Evolutionary conservation across 163 green algal species (phyloP).

Genomic region (Coccomyxa subellipsoidea): DNA sequence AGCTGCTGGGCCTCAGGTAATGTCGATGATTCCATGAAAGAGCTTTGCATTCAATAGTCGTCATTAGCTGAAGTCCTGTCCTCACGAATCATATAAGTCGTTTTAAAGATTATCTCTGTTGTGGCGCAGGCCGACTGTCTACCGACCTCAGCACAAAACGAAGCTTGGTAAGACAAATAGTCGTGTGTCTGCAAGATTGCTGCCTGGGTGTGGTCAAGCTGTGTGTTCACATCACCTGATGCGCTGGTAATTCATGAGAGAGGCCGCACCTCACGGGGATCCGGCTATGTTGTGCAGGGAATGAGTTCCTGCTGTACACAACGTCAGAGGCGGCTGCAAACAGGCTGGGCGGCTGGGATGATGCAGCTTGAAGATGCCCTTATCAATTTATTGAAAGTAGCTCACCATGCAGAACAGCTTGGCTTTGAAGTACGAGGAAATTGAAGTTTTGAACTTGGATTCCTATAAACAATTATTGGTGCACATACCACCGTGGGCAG

Average conservation of each 20-base stretch:
- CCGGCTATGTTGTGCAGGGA: slow-evolving; percentile 18
- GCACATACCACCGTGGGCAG: no score
- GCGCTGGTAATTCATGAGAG: no score
- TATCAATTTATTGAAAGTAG: no score
- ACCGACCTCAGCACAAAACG: slow-evolving; percentile 43
- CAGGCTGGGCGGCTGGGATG: slow-evolving; percentile 12
- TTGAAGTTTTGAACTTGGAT: no score
- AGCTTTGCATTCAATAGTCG: neutral
- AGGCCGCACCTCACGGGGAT: no score
- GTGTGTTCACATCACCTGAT: neutral
- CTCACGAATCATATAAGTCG: no score
- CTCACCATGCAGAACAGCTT: no score
- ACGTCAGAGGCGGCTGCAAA: slow-evolving; percentile 4
- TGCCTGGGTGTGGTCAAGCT: neutral
- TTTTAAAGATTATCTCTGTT: neutral
- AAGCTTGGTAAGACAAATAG: slow-evolving; percentile 32
- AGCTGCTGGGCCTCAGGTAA: slow-evolving; percentile 22
- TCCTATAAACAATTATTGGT: no score
- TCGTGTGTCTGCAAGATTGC: neutral
- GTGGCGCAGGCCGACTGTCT: slow-evolving; percentile 22
- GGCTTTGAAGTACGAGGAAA: no score
- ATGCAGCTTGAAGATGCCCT: neutral
- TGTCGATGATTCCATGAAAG: no score
- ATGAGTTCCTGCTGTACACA: slow-evolving; percentile 28
- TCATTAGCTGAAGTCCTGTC: neutral